These are phyloP conservation scores for Saprolegnia parasitica DNA, from an alignment of 352 stramenopile genomes.

Conservation along the genomic window DNA sequence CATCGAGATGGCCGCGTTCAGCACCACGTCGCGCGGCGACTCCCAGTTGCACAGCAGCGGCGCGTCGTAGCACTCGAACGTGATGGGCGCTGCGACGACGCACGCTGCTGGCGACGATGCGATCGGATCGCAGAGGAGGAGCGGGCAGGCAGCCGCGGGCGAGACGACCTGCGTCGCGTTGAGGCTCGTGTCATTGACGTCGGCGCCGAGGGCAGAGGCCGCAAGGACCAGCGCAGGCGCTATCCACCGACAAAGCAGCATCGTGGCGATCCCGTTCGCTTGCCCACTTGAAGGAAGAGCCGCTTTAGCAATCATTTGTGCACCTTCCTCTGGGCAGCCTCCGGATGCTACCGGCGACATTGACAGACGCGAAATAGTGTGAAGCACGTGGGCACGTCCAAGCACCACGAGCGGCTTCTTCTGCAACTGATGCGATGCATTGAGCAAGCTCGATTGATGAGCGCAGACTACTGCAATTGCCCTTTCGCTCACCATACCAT, in stretches of 20 bases:
- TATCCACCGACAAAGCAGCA: not conserved
- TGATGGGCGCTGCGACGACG: not conserved
- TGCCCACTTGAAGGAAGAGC: not conserved
- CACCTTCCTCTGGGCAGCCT: not conserved
- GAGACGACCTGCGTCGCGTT: not conserved
- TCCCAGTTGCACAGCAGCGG: not conserved
- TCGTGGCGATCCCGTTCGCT: not conserved
- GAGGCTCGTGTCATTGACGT: not conserved
- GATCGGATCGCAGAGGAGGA: not conserved
- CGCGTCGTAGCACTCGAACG: not conserved
- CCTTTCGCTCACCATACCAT: no score
- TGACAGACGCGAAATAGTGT: not conserved
- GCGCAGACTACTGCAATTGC: no score
- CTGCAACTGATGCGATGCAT: no score
- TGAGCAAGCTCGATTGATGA: no score
- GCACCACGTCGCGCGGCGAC: not conserved
- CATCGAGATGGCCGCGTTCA: not conserved
- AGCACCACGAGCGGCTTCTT: no score
- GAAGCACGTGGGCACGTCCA: not conserved
- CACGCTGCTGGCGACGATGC: not conserved
- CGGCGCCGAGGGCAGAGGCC: not conserved
- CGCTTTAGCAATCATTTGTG: conserved; percentile 1
- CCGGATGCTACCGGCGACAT: not conserved
- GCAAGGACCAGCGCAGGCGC: not conserved
- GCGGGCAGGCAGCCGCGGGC: not conserved